Evolutionary conservation across 768 basidiomycete species (phyloP).

Genomic region (Leucogyrophana mollusca): DNA sequence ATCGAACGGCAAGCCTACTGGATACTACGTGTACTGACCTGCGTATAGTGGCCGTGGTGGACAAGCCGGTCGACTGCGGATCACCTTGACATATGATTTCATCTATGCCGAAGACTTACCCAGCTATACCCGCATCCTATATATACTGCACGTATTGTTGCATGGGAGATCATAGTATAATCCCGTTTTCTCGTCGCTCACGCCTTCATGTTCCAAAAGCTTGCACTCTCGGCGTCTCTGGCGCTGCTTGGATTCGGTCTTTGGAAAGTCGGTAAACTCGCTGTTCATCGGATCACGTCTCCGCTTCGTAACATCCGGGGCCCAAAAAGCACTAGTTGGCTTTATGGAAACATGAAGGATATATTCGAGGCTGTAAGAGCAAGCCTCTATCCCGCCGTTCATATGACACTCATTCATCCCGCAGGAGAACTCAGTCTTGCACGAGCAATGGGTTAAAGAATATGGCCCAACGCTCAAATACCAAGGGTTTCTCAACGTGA

Average conservation of each 20-base stretch:
- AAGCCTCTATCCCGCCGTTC: too few relatives aligned
- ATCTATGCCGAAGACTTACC: too few relatives aligned
- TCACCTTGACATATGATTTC: too few relatives aligned
- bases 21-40: too few relatives aligned
- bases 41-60: too few relatives aligned
- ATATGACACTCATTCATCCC: background rate
- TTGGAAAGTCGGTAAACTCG: conserved; percentile 27
- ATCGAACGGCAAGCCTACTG: too few relatives aligned
- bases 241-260: conserved; percentile 26
- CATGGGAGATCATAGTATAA: too few relatives aligned
- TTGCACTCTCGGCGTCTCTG: conserved; percentile 2
- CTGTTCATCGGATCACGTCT: conserved; percentile 36
- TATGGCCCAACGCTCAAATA: conserved; percentile 49
- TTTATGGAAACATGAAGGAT: conserved; percentile 50
- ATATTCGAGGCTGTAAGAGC: conserved; percentile 40
- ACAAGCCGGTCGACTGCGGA: too few relatives aligned
- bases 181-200: too few relatives aligned
- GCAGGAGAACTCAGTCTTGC: conserved; percentile 28
- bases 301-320: conserved; percentile 49
- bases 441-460: conserved; percentile 45
- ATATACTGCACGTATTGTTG: too few relatives aligned
- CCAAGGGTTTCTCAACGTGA: conserved; percentile 43
- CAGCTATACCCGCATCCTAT: too few relatives aligned
- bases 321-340: conserved; percentile 40
- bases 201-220: background rate